phyloP scores from a whole-genome alignment of 1,139 yeast genomes.

The Zhuliangozyma parablackwelliae region DNA sequence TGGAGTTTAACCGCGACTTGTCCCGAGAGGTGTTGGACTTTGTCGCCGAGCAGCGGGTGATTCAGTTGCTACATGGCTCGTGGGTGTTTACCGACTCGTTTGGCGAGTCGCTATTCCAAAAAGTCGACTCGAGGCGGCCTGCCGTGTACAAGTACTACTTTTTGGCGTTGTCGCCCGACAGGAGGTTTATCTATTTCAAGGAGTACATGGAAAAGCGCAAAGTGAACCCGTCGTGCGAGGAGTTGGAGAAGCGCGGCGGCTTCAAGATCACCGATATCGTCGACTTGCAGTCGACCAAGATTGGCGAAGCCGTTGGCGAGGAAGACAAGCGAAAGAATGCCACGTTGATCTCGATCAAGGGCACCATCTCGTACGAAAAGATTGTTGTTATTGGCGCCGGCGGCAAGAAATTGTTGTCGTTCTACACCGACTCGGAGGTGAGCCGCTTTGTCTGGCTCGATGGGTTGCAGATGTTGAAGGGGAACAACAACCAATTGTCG shows the following conservation, averaged over 20 bases:
- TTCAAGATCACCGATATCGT: slow-evolving; percentile 33
- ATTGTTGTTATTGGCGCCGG: slow-evolving; percentile 45
- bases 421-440: slow-evolving; percentile 70
- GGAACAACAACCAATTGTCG: slow-evolving; percentile 40
- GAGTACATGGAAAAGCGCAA: slow-evolving; percentile 49
- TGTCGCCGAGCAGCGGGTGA: slow-evolving; percentile 74
- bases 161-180: slow-evolving; percentile 68
- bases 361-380: slow-evolving; percentile 53
- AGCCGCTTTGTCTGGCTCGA: slow-evolving; percentile 75
- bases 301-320: slow-evolving; percentile 40
- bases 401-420: slow-evolving; percentile 42
- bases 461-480: slow-evolving; percentile 63
- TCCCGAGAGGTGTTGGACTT: slow-evolving; percentile 63
- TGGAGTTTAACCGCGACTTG: slow-evolving; percentile 49
- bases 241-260: slow-evolving; percentile 29
- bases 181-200: slow-evolving; percentile 57
- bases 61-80: slow-evolving; percentile 69
- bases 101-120: slow-evolving; percentile 32
- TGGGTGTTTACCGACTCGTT: slow-evolving; percentile 79
- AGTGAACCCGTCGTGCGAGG: slow-evolving; percentile 56
- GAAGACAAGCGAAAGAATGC: slow-evolving; percentile 32
- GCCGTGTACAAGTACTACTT: slow-evolving; percentile 40
- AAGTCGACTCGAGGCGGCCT: slow-evolving; percentile 14
- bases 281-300: slow-evolving; percentile 40
- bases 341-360: slow-evolving; percentile 46